A percentile compares a stretch with the other conserved stretches of the same genome.
Conservation (phyloP, 768 basidiomycete species). For the Psilocybe cubensis region DNA sequence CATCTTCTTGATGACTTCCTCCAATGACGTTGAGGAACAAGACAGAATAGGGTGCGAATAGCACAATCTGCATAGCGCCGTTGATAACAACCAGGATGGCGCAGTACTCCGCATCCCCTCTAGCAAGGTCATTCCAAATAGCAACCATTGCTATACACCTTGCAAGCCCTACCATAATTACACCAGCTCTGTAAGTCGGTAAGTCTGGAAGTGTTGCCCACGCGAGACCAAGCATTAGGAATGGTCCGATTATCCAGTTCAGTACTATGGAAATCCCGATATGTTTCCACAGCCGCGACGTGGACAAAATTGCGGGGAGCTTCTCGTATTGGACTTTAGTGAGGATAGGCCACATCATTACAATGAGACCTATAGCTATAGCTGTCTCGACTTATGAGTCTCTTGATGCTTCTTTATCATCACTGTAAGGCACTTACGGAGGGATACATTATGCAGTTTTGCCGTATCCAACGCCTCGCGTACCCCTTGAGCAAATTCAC, state of each 20-base stretch:
- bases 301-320: constrained; percentile 58
- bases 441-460: constrained; percentile 70
- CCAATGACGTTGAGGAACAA: constrained; percentile 78
- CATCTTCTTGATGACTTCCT: constrained; percentile 33
- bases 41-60: constrained; percentile 76
- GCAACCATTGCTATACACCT: constrained; percentile 77
- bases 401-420: not conserved
- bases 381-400: constrained; percentile 46
- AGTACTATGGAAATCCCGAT: constrained; percentile 67
- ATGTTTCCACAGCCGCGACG: constrained; percentile 65
- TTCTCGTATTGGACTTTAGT: constrained; percentile 79
- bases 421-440: constrained; percentile 55
- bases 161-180: constrained; percentile 82
- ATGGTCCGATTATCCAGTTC: constrained; percentile 83
- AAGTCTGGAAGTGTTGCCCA: constrained; percentile 87
- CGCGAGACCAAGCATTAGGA: constrained; percentile 83
- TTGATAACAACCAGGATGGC: constrained; percentile 84
- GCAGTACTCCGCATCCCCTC: constrained; percentile 72
- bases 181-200: constrained; percentile 73
- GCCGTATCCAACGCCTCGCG: constrained; percentile 63
- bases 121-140: constrained; percentile 80
- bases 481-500: constrained; percentile 64
- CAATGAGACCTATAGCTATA: constrained; percentile 77
- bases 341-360: constrained; percentile 89
- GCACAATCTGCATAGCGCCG: constrained; percentile 74